Evolutionary conservation across 768 basidiomycete genomes (phyloP), one percentile per base, ranked within the genome.

Genomic region (Agrocybe pediades): DNA sequence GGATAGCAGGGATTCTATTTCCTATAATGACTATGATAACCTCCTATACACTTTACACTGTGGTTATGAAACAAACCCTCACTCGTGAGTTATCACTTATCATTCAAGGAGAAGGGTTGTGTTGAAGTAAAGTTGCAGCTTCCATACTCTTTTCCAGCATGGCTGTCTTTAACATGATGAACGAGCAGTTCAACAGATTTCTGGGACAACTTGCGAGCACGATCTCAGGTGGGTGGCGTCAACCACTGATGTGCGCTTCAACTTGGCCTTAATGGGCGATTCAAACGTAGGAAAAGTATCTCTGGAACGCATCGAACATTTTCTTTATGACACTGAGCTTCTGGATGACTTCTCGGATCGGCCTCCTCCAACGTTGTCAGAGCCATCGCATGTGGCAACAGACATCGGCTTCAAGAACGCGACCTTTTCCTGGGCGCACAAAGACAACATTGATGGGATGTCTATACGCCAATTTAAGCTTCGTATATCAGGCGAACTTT

Each of bases 21-120:
- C 88, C 89, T 0, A 63, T 88, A 9, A 41, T 80, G 3, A 84
- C 82, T 25, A 90, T 90, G 87, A 62, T 85, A 26, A 76, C 79
- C n/a, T 85, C 86, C 4, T 90, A 82, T 60, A 71, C 76, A 1
- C 73, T 81, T 9, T 89, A 85, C 69, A 77, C 74, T 5, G 53
- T 75, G 24, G 58, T 79, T 36, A 71, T 74, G 67, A 73, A 72
- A 43, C 58, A 74, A 56, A 64, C 71, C 1, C 67, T 79, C 27
- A 74, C 58, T 49, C 43, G 60, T 62, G 42, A 19, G 57, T 41
- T 20, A 19, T 29, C 20, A 19, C 5, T 7, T 20, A 6, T 47
- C 27, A 24, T 21, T 4, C 40, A 6, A 20, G 21, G 6, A n/a
- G 5, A 30, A 7, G 16, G 24, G 2, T 15, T 1, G 36, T 42